These are phyloP conservation scores for Phalaenopsis hybrid DNA, from an alignment of 116 monocot genomes.

Conservation along the genomic window DNA sequence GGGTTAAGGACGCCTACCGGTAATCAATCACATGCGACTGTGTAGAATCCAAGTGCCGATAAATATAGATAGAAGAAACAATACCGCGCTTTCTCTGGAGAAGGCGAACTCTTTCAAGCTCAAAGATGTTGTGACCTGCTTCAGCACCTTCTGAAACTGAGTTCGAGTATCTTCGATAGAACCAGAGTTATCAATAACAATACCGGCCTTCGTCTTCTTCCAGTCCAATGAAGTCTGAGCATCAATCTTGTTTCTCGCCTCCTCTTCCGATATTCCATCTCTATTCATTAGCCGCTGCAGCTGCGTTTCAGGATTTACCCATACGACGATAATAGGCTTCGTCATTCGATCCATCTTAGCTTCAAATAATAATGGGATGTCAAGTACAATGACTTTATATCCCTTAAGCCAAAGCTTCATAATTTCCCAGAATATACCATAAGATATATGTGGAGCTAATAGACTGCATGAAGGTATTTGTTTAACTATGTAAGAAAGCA, in stretches of 20 bases:
- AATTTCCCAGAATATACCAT: constrained; percentile 66
- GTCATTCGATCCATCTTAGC: constrained; percentile 70
- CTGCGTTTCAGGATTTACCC: constrained; percentile 74
- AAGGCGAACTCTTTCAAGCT: constrained; percentile 44
- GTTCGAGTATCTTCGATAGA: constrained; percentile 57
- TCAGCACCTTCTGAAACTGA: constrained; percentile 26
- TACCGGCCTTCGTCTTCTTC: constrained; percentile 66
- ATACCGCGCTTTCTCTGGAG: constrained; percentile 52
- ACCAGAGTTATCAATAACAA: constrained; percentile 84
- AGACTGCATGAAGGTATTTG: constrained; percentile 30
- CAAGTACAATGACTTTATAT: constrained; percentile 61
- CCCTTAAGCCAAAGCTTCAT: constrained; percentile 81
- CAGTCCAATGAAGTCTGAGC: constrained; percentile 61
- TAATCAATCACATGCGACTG: constrained; percentile 20
- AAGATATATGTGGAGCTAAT: constrained; percentile 77
- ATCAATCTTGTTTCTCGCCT: constrained; percentile 57
- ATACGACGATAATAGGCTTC: constrained; percentile 64
- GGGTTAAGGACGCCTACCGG: no score
- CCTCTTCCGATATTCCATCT: constrained; percentile 79
- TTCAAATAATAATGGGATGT: constrained; percentile 86
- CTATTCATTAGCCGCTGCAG: constrained; percentile 60
- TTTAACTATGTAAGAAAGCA: not conserved
- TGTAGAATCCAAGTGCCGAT: constrained; percentile 23
- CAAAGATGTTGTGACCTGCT: constrained; percentile 33
- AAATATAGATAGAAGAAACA: constrained; percentile 25